These are phyloP conservation scores for Rhodotorula glutinis DNA, from an alignment of 1,284 basidiomycete species.

Conservation along the genomic window DNA sequence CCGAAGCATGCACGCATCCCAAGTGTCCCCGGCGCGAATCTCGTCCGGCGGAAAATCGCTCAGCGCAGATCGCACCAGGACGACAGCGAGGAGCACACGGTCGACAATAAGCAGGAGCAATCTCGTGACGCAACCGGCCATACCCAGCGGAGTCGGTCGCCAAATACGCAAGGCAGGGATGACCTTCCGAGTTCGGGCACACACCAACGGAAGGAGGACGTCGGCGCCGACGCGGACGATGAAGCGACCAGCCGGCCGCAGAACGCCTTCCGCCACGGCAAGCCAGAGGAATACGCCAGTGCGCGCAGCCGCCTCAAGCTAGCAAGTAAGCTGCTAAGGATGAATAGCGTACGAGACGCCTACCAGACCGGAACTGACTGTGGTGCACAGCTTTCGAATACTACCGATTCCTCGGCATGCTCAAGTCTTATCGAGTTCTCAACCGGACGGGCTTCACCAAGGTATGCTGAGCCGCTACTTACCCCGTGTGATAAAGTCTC, in stretches of 20 bases:
- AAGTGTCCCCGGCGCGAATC: conserved; percentile 22
- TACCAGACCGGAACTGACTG: too few relatives aligned
- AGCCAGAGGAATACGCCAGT: conserved; percentile 34
- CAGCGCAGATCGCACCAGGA: not conserved
- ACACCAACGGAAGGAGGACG: not conserved
- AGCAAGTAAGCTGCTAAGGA: conserved; percentile 30
- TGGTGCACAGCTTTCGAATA: conserved; percentile 33
- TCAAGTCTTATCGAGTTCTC: conserved; percentile 37
- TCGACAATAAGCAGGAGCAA: not conserved
- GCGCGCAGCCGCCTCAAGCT: conserved; percentile 38
- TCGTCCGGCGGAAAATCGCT: conserved; percentile 31
- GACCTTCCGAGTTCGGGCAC: too few relatives aligned
- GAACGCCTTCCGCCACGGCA: conserved; percentile 7
- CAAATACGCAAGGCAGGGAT: not conserved
- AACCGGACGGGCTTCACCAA: conserved; percentile 37
- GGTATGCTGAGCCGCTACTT: conserved; percentile 4
- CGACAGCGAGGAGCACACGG: not conserved
- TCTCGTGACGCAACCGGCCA: not conserved
- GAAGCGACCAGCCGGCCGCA: not conserved
- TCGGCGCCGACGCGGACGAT: conserved; percentile 1
- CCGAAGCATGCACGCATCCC: conserved; percentile 16
- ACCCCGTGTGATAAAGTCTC: not conserved
- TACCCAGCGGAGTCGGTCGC: too few relatives aligned
- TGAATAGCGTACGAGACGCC: too few relatives aligned
- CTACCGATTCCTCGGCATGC: conserved; percentile 38